Evolutionary conservation across 1,139 yeast genomes (phyloP).

Genomic region (Kurtzmaniella natalensis): DNA sequence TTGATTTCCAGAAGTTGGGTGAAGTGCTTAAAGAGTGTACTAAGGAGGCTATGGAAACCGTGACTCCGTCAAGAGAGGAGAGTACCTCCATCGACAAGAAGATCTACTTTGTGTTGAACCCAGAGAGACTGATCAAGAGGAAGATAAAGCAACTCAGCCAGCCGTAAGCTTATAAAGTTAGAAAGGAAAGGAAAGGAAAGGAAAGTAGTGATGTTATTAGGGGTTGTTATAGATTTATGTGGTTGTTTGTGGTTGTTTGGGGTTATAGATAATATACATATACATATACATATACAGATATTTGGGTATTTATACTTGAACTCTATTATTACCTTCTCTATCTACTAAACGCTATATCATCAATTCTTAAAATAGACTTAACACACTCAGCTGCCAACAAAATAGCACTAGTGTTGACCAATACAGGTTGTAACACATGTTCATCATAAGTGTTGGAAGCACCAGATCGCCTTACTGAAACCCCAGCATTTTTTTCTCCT

Average conservation of each 20-base stretch:
- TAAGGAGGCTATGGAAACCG: constrained; percentile 35
- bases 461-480: constrained; percentile 90
- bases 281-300: no score
- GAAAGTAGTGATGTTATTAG: no score
- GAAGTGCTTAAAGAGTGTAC: constrained; percentile 30
- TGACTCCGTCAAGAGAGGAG: constrained; percentile 52
- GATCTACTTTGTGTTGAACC: constrained; percentile 59
- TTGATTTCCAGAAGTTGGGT: constrained; percentile 1
- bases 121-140: constrained; percentile 46
- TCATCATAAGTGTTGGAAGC: constrained; percentile 90
- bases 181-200: not conserved
- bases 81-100: constrained; percentile 60
- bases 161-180: not conserved
- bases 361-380: constrained; percentile 91
- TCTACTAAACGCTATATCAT: constrained; percentile 70
- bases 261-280: no score
- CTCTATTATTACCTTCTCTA: constrained; percentile 3
- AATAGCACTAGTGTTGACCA: constrained; percentile 91
- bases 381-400: constrained; percentile 95
- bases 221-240: no score
- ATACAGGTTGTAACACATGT: constrained; percentile 93
- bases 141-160: constrained; percentile 17
- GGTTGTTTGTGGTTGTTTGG: no score
- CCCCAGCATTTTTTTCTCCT: constrained; percentile 94
- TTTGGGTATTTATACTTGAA: no score